Evolutionary conservation across 371 early-diverging fungal genomes (phyloP).

Genomic region (Phascolomyces articulosus): DNA sequence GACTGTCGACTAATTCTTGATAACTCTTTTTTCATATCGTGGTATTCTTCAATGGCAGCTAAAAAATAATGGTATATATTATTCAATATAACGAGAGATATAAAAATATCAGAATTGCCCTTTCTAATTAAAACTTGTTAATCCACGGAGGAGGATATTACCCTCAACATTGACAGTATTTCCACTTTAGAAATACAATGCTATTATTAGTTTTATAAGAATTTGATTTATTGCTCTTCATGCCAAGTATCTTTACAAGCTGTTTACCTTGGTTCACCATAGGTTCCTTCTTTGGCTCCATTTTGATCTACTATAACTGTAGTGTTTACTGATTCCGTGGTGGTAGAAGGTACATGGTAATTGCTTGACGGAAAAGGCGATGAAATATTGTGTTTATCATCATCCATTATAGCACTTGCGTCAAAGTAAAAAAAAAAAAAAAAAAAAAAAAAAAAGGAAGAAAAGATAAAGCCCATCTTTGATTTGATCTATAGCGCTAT

Average conservation of each 20-base stretch:
- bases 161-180: conserved; percentile 17
- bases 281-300: conserved; percentile 12
- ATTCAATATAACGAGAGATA: neutral
- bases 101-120: neutral
- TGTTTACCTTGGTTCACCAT: conserved; percentile 11
- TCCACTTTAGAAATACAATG: neutral
- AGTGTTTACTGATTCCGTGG: conserved; percentile 1
- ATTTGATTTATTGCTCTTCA: too few relatives aligned
- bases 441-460: neutral
- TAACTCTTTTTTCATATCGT: conserved; percentile 37
- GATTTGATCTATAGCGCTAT: neutral
- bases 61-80: neutral
- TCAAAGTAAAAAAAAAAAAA: neutral
- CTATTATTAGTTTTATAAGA: too few relatives aligned
- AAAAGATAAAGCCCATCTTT: neutral
- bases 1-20: conserved; percentile 10
- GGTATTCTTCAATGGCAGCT: conserved; percentile 42
- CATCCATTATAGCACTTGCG: neutral
- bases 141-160: neutral
- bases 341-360: too few relatives aligned
- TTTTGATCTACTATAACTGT: conserved; percentile 7
- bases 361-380: neutral
- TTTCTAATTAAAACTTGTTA: too few relatives aligned
- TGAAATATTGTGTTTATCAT: neutral
- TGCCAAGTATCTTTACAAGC: too few relatives aligned